Evolutionary conservation across 2,329 filamentous ascomycete genomes (phyloP), one percentile per base, ranked within the genome.

Genomic region (Colletotrichum sidae): DNA sequence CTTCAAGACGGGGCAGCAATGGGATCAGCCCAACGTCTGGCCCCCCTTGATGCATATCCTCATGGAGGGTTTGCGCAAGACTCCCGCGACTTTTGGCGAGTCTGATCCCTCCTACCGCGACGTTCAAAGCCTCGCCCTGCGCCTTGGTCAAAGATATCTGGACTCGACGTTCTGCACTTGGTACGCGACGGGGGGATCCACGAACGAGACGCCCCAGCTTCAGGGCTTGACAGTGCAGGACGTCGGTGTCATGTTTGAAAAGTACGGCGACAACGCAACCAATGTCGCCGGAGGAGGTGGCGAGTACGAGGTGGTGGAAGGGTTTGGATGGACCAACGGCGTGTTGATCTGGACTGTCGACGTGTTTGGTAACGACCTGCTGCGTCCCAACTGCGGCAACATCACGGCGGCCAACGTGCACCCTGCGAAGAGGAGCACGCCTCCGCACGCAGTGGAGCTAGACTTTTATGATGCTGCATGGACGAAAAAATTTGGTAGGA

Each of bases 21-120:
- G 89, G 89, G 89, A 92, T 60, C 84, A 90, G 73, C 88, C 88
- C 0, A 91, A 88, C 70, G 89, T 91, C 34, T 92, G 89, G 89
- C 89, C 89, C 10, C 88, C 88, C 3, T 81, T 90, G 54, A 86
- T 88, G 78, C 87, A 91, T 74, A 81, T 88, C 47, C 78, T 90
- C 34, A 90, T 90, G 78, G 73, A 86, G 44, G 87, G 87, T 7
- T 80, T 91, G 7, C 80, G 87, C 58, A 86, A 86, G 72, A 88
- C 86, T 0, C 86, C 88, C 0, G 73, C 86, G 0, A 86, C 86
- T 0, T 85, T 86, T 68, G 83, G 83, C 33, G 72, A 77, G 25
- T 77, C 83, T 2, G 86, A 89, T 62, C 81, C 84, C 0, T 81
- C 83, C 9, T 90, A 87, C 71, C 67, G 80, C 35, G 80, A 80